Base-by-base conservation (phyloP, 164 flowering plant genomes). In the Protea cynaroides region DNA sequence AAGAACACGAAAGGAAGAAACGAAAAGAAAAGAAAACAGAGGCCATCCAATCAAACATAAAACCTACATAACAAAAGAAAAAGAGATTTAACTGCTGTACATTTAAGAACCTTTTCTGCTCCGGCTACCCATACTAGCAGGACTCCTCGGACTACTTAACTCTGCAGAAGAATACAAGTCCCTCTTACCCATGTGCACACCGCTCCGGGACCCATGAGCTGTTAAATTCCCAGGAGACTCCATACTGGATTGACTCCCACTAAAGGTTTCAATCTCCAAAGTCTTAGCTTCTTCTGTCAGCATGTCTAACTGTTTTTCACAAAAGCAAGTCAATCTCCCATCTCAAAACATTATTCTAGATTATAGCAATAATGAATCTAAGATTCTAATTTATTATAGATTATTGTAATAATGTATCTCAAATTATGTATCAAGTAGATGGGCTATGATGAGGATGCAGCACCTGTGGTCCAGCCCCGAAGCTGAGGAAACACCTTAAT, bases 281-380 rank as follows among this genome's bases (percentile, higher is more conserved):
- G 50, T 56, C 67, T 78, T 85, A 62, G 92, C 86, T 83, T 94
- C 99, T 25, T 91, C 89, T n/a, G 59, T 60, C 59, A 94, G 78
- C 78, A 81, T 64, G 25, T 80, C 75, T 55, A 85, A 71, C 99
- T 91, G 83, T 63, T 73, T 65, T 59, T 61, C 51, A 24, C 34
- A 56, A 69, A 59, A 58, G 29, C 25, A 69, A 25, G 34, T 50
- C 19, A 38, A 50, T 23, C 15, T 17, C 52, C 52, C 7, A n/a
- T 25, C 9, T 58, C 12, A 34, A 46, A 46, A n/a, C 43, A 58
- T 25, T 14, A 37, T 25, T 47, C 29, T 58, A 65, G 55, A 38
- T 51, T 43, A 9, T 46, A 65, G 34, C 4, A 40, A 40, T 12
- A 10, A 4, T 40, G 4, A 3, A 40, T 40, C 46, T 40, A 8